Percentiles rank a stretch among this genome's conserved stretches.
Evolutionary conservation across 805 yeast species (phyloP).

Genomic region (Yamadazyma kitorensis): DNA sequence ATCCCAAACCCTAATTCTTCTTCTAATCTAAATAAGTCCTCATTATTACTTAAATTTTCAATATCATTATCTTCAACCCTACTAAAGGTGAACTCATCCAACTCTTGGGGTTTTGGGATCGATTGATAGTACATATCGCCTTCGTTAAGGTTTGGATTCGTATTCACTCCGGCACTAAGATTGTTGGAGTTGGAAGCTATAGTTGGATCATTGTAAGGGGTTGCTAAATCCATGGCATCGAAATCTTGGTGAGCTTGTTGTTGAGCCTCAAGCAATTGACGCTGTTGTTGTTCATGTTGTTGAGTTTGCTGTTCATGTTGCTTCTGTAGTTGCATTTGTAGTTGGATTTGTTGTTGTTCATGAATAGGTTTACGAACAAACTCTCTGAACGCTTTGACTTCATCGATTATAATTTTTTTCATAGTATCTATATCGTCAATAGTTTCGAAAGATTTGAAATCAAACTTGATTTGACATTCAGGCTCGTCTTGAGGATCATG

Average conservation of each 20-base stretch:
- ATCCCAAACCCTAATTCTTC: slow-evolving; percentile 46
- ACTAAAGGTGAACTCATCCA: slow-evolving; percentile 34
- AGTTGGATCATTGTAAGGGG: slow-evolving; percentile 11
- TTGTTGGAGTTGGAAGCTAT: slow-evolving; percentile 15
- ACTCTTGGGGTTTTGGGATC: slow-evolving; percentile 44
- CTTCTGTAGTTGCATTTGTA: slow-evolving; percentile 30
- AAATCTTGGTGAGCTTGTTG: slow-evolving; percentile 11
- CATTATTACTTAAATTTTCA: slow-evolving; percentile 14
- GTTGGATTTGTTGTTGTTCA: slow-evolving; percentile 44
- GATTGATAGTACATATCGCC: slow-evolving; percentile 28
- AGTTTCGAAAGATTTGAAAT: slow-evolving; percentile 77
- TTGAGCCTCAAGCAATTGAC: slow-evolving; percentile 14
- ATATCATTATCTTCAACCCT: slow-evolving; percentile 8
- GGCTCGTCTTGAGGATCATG: slow-evolving; percentile 94
- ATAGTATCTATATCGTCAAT: slow-evolving; percentile 75
- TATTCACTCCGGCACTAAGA: slow-evolving; percentile 17
- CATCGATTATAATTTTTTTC: slow-evolving; percentile 75
- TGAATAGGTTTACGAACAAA: slow-evolving; percentile 76
- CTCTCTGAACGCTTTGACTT: slow-evolving; percentile 73
- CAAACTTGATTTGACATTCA: slow-evolving; percentile 74
- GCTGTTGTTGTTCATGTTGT: slow-evolving; percentile 15
- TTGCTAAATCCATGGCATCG: slow-evolving; percentile 13
- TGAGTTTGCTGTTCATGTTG: slow-evolving; percentile 21
- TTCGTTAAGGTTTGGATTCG: slow-evolving; percentile 15
- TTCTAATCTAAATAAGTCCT: slow-evolving; percentile 37